Conservation (phyloP, 2,329 filamentous ascomycete species). For the Microascus cirrosus region DNA sequence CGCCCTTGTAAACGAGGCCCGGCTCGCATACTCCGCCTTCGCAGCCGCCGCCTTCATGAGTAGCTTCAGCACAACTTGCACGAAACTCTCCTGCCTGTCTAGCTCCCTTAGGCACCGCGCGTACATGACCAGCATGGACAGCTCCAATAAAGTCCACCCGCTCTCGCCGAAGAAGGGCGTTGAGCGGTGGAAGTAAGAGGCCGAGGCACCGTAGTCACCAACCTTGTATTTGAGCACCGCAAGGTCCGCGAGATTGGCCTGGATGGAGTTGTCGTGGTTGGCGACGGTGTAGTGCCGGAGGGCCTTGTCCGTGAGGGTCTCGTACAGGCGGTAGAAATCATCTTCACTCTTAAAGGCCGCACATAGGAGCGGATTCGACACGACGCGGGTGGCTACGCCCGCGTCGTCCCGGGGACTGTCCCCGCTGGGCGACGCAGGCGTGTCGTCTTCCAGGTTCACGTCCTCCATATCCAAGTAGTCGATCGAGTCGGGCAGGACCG, state of each 20-base stretch:
- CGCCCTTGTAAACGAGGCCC: conserved; percentile 15
- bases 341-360: conserved; percentile 50
- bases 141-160: conserved; percentile 69
- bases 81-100: conserved; percentile 66
- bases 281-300: conserved; percentile 75
- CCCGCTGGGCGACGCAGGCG: conserved; percentile 9
- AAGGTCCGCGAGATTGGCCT: conserved; percentile 71
- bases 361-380: conserved; percentile 45
- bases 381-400: conserved; percentile 20
- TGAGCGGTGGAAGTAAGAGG: conserved; percentile 66
- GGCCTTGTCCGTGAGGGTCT: conserved; percentile 73
- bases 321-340: conserved; percentile 56
- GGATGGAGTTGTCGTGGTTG: conserved; percentile 64
- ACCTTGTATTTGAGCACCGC: conserved; percentile 73
- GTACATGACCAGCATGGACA: conserved; percentile 79
- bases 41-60: conserved; percentile 53
- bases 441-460: conserved; percentile 38
- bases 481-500: conserved; percentile 28
- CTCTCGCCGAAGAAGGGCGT: conserved; percentile 68
- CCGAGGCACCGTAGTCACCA: conserved; percentile 62
- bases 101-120: conserved; percentile 70
- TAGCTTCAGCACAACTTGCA: conserved; percentile 63
- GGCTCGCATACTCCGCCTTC: conserved; percentile 35
- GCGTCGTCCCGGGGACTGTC: not conserved
- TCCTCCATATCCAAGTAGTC: conserved; percentile 42